Evolutionary conservation across 2,329 filamentous ascomycete genomes (phyloP).

Genomic region (Penicillium sp.): DNA sequence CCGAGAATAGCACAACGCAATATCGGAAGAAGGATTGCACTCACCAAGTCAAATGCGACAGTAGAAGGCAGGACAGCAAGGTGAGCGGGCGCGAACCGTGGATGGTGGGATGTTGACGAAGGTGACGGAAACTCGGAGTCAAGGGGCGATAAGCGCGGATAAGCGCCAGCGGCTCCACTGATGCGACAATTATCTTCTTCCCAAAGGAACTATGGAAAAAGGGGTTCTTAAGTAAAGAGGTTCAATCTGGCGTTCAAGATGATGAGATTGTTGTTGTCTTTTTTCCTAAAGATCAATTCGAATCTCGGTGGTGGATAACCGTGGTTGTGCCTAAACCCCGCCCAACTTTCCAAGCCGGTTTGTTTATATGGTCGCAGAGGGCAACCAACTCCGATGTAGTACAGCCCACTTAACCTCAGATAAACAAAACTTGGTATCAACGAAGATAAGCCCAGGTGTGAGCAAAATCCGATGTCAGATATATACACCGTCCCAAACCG

Average conservation of each 20-base stretch:
- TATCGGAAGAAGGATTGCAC: conserved; percentile 2
- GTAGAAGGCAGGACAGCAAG: not conserved
- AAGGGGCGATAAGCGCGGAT: conserved; percentile 40
- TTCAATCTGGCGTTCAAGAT: not conserved
- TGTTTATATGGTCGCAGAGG: conserved; percentile 31
- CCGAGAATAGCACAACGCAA: not conserved
- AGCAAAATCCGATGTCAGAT: not conserved
- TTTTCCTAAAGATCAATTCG: not conserved
- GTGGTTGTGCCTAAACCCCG: conserved; percentile 26
- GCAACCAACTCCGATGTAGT: conserved; percentile 24
- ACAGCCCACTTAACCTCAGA: too few relatives aligned
- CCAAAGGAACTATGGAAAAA: not conserved
- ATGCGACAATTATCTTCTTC: conserved; percentile 17
- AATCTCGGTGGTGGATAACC: conserved; percentile 7
- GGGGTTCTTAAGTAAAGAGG: not conserved
- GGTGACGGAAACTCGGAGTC: conserved; percentile 28
- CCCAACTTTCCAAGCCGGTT: conserved; percentile 19
- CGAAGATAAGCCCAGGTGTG: not conserved
- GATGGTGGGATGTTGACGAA: conserved; percentile 35
- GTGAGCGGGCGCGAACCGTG: conserved; percentile 21
- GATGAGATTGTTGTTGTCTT: not conserved
- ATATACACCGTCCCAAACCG: not conserved
- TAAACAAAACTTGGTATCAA: too few relatives aligned
- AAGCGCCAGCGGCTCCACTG: conserved; percentile 32
- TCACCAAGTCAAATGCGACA: conserved; percentile 13